These are phyloP conservation scores for Thinopyrum obtusiflorum DNA, from an alignment of 202 grass and related monocot genomes.

Conservation along the genomic window DNA sequence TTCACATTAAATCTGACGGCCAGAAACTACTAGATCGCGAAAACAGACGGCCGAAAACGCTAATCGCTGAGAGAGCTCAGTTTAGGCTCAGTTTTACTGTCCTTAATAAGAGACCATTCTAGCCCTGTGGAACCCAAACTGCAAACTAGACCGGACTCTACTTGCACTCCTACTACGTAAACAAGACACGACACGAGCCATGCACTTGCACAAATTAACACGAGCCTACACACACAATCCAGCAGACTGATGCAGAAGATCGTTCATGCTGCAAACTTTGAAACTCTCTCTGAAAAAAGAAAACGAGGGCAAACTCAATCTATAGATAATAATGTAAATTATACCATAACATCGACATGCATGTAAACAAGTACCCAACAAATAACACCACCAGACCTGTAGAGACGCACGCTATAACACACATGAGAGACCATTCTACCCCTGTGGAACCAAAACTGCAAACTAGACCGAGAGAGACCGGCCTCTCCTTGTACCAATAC, in stretches of 20 bases:
- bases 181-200: not conserved
- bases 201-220: not conserved
- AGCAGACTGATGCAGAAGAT: no score
- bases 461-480: no score
- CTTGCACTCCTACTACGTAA: not conserved
- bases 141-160: not conserved
- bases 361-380: not conserved
- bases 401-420: not conserved
- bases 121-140: slow-evolving; percentile 15
- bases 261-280: no score
- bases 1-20: no score
- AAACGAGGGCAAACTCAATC: not conserved
- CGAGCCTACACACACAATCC: not conserved
- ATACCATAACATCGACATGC: slow-evolving; percentile 6
- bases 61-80: no score
- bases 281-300: no score
- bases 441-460: slow-evolving; percentile 22
- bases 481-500: not conserved
- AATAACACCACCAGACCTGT: not conserved
- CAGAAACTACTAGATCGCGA: no score
- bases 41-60: no score
- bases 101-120: not conserved
- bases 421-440: not conserved
- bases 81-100: no score
- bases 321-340: not conserved